Percentiles rank a stretch among this genome's conserved stretches.
phyloP scores from a whole-genome alignment of 2,329 filamentous ascomycete species.

The Sporothrix pseudoabietina region DNA sequence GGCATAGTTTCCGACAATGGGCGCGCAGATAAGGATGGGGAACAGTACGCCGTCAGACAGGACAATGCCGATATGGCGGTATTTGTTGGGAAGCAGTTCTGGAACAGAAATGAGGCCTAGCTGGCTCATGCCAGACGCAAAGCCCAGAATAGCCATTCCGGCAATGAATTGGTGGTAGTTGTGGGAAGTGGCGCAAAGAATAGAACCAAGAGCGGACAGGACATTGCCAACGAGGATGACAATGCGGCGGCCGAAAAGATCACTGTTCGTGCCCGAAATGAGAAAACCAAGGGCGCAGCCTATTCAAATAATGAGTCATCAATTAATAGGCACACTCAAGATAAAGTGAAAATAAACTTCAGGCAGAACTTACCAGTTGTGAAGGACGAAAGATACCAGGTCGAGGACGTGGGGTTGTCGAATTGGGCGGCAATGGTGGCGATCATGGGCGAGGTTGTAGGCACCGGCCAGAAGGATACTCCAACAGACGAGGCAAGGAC shows the following conservation, averaged over 20 bases:
- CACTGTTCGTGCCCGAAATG: constrained; percentile 48
- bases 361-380: not conserved
- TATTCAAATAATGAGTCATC: not conserved
- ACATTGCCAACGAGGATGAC: constrained; percentile 49
- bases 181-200: constrained; percentile 46
- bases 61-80: constrained; percentile 49
- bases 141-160: constrained; percentile 47
- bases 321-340: not conserved
- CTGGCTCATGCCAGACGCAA: constrained; percentile 49
- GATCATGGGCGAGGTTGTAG: not conserved
- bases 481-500: constrained; percentile 1
- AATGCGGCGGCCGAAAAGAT: constrained; percentile 52
- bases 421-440: constrained; percentile 1
- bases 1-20: constrained; percentile 49
- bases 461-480: constrained; percentile 1
- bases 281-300: constrained; percentile 42
- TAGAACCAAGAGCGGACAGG: constrained; percentile 44
- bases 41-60: constrained; percentile 48
- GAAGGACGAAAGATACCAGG: constrained; percentile 1
- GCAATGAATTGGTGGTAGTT: constrained; percentile 45
- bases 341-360: not conserved
- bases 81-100: constrained; percentile 54
- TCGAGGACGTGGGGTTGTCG: not conserved
- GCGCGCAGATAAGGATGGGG: constrained; percentile 50
- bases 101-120: constrained; percentile 51